Evolutionary conservation across 305 asterid species (phyloP).

Genomic region (Fraxinus albicans): DNA sequence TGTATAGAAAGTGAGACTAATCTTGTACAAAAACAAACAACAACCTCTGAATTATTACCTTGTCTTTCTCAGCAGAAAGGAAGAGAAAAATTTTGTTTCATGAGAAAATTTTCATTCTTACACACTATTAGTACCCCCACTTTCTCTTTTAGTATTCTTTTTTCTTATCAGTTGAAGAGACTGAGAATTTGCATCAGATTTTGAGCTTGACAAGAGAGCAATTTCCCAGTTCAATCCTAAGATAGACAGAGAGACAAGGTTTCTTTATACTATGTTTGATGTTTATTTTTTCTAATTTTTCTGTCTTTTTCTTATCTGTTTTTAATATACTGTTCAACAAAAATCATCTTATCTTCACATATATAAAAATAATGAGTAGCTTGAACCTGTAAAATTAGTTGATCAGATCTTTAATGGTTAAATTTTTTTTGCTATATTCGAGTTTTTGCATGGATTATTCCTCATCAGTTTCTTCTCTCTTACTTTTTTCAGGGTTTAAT

Average conservation of each 20-base stretch:
- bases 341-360: not conserved
- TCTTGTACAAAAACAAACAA: slow-evolving; percentile 5
- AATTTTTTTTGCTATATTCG: slow-evolving; percentile 23
- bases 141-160: slow-evolving; percentile 17
- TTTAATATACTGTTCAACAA: not conserved
- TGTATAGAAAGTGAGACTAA: not conserved
- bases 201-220: slow-evolving; percentile 50
- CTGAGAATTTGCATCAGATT: slow-evolving; percentile 22
- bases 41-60: slow-evolving; percentile 24
- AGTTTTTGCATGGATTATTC: slow-evolving; percentile 38
- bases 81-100: slow-evolving; percentile 18
- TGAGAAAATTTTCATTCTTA: not conserved
- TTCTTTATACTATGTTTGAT: slow-evolving; percentile 12
- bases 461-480: slow-evolving; percentile 13
- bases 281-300: slow-evolving; percentile 2
- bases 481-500: slow-evolving; percentile 31
- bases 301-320: not conserved
- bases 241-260: slow-evolving; percentile 4
- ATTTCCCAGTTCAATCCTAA: slow-evolving; percentile 24
- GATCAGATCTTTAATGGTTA: slow-evolving; percentile 1
- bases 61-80: slow-evolving; percentile 15
- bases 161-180: slow-evolving; percentile 30
- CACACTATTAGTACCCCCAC: slow-evolving; percentile 28
- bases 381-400: not conserved
- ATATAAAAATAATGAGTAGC: not conserved